Evolutionary conservation across 1,284 basidiomycete species (phyloP).

Genomic region (Rugosomyces carneus): DNA sequence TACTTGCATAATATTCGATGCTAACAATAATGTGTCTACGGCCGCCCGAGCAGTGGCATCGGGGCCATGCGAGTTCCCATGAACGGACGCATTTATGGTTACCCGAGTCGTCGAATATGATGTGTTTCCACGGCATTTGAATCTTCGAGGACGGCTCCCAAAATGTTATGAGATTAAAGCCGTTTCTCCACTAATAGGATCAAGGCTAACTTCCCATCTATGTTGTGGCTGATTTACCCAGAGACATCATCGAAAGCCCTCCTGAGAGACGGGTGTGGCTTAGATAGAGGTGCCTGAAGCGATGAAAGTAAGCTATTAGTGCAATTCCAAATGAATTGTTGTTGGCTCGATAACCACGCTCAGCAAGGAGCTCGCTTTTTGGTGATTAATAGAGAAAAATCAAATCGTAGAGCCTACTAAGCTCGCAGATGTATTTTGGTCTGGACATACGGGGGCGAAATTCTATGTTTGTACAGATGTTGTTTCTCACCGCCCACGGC

Average conservation of each 20-base stretch:
- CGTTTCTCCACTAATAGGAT: slow-evolving; percentile 19
- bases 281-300: not conserved
- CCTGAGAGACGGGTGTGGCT: slow-evolving; percentile 15
- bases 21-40: too few species aligned
- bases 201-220: slow-evolving; percentile 21
- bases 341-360: not conserved
- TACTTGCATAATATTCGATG: too few species aligned
- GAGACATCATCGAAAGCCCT: slow-evolving; percentile 11
- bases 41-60: slow-evolving; percentile 59
- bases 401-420: slow-evolving; percentile 1
- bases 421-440: not conserved
- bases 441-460: too few species aligned
- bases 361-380: slow-evolving; percentile 2
- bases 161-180: slow-evolving; percentile 3
- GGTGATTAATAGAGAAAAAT: not conserved
- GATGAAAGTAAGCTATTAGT: slow-evolving; percentile 5
- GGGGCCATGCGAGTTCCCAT: slow-evolving; percentile 61
- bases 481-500: slow-evolving; percentile 46
- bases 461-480: slow-evolving; percentile 13
- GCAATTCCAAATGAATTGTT: too few species aligned
- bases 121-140: slow-evolving; percentile 51
- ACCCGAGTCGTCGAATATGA: slow-evolving; percentile 56
- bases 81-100: slow-evolving; percentile 43
- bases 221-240: slow-evolving; percentile 3
- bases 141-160: slow-evolving; percentile 24